Percentiles rank a stretch among this genome's conserved stretches.
phyloP scores from a whole-genome alignment of 2,329 filamentous ascomycete species.

The Beauveria rudraprayagi region DNA sequence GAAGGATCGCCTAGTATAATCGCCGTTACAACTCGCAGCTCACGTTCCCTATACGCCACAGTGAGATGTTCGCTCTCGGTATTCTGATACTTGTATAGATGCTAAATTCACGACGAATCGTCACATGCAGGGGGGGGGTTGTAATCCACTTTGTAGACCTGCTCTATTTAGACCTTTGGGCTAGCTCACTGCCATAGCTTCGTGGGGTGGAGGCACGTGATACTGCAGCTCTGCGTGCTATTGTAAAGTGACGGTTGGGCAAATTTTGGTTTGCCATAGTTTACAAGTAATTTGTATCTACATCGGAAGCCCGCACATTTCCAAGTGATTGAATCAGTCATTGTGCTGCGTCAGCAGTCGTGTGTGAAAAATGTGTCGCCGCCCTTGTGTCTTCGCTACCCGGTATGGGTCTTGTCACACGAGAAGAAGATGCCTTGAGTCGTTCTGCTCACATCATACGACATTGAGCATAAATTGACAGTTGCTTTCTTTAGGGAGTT shows the following conservation, averaged over 20 bases:
- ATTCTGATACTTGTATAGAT: background rate
- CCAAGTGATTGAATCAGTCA: background rate
- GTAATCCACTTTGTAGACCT: background rate
- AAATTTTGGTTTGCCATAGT: background rate
- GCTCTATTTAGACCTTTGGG: background rate
- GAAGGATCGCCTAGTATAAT: background rate
- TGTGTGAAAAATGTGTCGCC: background rate
- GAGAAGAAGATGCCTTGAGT: background rate
- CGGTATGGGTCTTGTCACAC: background rate
- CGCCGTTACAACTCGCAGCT: background rate
- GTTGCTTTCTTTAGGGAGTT: too few relatives aligned
- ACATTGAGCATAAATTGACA: too few relatives aligned
- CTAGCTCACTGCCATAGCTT: background rate
- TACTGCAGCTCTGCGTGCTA: background rate
- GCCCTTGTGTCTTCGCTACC: background rate
- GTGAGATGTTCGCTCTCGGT: background rate
- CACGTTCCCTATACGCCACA: background rate
- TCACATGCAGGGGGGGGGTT: background rate
- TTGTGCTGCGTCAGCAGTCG: background rate
- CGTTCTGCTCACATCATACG: too few relatives aligned
- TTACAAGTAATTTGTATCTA: background rate
- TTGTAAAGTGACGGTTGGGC: background rate
- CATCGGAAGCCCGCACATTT: background rate
- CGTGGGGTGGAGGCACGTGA: slow-evolving; percentile 2
- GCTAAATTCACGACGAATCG: background rate